Evolutionary conservation across 2,329 filamentous ascomycete genomes (phyloP).

Genomic region (Trichoderma hamatum): DNA sequence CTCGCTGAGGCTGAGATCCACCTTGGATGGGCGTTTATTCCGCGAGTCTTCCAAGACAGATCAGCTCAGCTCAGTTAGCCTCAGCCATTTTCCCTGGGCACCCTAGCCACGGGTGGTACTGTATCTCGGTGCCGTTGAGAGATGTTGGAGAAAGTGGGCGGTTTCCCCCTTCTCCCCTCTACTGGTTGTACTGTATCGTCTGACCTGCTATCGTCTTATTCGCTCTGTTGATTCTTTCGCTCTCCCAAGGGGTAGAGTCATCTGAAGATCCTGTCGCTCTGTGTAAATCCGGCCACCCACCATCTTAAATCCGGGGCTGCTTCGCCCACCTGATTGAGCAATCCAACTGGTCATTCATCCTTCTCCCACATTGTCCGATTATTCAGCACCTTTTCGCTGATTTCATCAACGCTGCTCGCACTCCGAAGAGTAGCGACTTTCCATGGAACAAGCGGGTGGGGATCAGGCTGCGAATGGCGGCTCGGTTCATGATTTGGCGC

Average conservation of each 20-base stretch:
- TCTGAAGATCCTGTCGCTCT: background rate
- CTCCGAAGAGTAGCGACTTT: background rate
- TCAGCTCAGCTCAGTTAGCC: background rate
- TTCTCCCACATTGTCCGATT: conserved; percentile 2
- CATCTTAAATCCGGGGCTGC: background rate
- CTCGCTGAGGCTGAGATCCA: conserved; percentile 2
- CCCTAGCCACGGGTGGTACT: background rate
- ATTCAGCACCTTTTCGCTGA: background rate
- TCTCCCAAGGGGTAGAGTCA: background rate
- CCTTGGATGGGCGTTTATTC: background rate
- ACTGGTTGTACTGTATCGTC: background rate
- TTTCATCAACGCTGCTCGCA: conserved; percentile 11
- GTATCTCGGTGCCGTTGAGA: background rate
- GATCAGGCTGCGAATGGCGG: background rate
- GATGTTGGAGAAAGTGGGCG: background rate
- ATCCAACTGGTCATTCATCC: background rate
- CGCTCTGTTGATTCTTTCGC: background rate
- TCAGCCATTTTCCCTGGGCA: background rate
- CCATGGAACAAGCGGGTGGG: background rate
- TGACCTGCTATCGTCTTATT: background rate
- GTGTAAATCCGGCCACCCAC: background rate
- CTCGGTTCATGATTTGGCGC: conserved; percentile 18
- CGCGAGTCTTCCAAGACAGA: background rate
- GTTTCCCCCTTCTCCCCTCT: background rate
- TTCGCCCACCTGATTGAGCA: background rate